Evolutionary conservation across 1,284 basidiomycete species (phyloP).

Genomic region (Cryptococcus jaspeensis): DNA sequence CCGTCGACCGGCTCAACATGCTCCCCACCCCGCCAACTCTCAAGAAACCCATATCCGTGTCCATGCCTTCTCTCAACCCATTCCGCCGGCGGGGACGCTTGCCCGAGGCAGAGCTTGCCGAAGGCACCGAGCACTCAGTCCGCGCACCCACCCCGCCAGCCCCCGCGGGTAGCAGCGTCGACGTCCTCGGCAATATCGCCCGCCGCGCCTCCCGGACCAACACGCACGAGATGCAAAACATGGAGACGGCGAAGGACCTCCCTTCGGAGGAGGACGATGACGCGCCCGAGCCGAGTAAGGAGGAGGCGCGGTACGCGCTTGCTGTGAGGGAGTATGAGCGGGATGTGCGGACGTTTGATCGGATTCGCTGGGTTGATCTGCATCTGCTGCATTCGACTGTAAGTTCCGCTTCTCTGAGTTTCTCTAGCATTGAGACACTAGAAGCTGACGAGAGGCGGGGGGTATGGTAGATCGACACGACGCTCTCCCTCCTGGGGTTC

Average conservation of each 20-base stretch:
- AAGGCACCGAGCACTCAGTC: too few relatives aligned
- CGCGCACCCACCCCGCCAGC: too few relatives aligned
- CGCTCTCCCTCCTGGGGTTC: constrained; percentile 65
- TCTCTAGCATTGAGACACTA: too few relatives aligned
- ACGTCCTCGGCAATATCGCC: too few relatives aligned
- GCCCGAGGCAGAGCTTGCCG: too few relatives aligned
- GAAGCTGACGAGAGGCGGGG: too few relatives aligned
- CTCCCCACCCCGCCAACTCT: constrained; percentile 32
- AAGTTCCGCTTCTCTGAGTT: background rate
- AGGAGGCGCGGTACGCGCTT: constrained; percentile 21
- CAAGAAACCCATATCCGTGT: constrained; percentile 7
- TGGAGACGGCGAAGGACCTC: too few relatives aligned
- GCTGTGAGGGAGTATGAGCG: constrained; percentile 54
- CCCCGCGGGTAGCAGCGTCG: too few relatives aligned
- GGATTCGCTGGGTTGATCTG: constrained; percentile 65
- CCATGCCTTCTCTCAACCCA: constrained; percentile 25
- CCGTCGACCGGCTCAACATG: constrained; percentile 64
- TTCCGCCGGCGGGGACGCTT: constrained; percentile 6
- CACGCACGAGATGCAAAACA: too few relatives aligned
- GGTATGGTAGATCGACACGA: constrained; percentile 41
- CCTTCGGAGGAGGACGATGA: too few relatives aligned
- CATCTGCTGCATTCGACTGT: constrained; percentile 76
- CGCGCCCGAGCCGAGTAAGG: constrained; percentile 4
- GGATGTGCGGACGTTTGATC: constrained; percentile 61
- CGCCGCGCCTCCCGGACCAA: too few relatives aligned